A percentile compares a stretch with the other conserved stretches of the same genome.
These are phyloP conservation scores for Fagus crenata DNA, from an alignment of 306 rosid species.

Conservation along the genomic window DNA sequence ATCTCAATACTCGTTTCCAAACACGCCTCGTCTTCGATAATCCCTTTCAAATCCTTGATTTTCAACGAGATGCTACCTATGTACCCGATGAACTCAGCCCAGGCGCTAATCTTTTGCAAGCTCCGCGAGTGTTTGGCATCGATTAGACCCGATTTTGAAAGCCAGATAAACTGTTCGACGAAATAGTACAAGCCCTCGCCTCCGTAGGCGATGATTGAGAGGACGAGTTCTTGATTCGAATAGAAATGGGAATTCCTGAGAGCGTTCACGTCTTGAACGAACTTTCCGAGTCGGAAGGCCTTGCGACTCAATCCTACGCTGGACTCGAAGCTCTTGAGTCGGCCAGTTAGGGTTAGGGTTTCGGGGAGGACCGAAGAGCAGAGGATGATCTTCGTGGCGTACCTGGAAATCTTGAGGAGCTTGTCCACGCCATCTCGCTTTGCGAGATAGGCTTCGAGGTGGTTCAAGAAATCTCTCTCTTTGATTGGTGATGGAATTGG, in stretches of 20 bases:
- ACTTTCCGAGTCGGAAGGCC: slow-evolving; percentile 87
- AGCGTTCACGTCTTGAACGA: slow-evolving; percentile 83
- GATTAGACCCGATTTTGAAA: slow-evolving; percentile 71
- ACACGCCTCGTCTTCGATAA: slow-evolving; percentile 55
- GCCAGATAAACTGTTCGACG: slow-evolving; percentile 82
- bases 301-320: slow-evolving; percentile 87
- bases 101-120: slow-evolving; percentile 49
- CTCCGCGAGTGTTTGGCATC: slow-evolving; percentile 38
- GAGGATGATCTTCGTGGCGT: slow-evolving; percentile 69
- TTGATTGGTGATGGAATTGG: slow-evolving; percentile 27
- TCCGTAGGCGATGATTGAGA: slow-evolving; percentile 62
- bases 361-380: slow-evolving; percentile 56
- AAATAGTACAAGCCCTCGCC: slow-evolving; percentile 81
- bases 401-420: slow-evolving; percentile 81
- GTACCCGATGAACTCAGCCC: slow-evolving; percentile 61
- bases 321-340: slow-evolving; percentile 80
- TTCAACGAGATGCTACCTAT: slow-evolving; percentile 59
- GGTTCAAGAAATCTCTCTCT: slow-evolving; percentile 57
- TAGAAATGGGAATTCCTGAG: slow-evolving; percentile 44
- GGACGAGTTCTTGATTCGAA: slow-evolving; percentile 30
- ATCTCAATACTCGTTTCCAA: slow-evolving; percentile 51
- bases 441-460: slow-evolving; percentile 75
- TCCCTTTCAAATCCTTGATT: slow-evolving; percentile 48
- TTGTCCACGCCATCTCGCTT: slow-evolving; percentile 96
- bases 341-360: slow-evolving; percentile 45